These are phyloP conservation scores for Trichoderma orchidacearum DNA, from an alignment of 495 filamentous ascomycete species.

Conservation along the genomic window DNA sequence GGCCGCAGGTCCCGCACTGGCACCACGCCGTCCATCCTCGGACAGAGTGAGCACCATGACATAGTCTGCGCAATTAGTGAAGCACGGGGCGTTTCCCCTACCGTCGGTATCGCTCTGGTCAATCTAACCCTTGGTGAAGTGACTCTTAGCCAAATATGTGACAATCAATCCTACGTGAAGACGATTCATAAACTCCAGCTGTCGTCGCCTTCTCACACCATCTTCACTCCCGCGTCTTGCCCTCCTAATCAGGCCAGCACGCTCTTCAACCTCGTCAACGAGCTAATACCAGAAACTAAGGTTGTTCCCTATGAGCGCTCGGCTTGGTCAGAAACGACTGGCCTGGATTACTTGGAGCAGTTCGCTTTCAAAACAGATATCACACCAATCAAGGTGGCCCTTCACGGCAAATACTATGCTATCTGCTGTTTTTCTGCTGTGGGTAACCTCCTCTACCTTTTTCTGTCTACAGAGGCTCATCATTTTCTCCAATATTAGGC, in stretches of 20 bases:
- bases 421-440: constrained; percentile 83
- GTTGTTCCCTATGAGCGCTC: constrained; percentile 62
- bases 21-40: constrained; percentile 39
- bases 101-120: constrained; percentile 80
- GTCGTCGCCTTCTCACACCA: constrained; percentile 60
- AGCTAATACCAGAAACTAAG: constrained; percentile 43
- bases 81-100: constrained; percentile 69
- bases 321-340: constrained; percentile 76
- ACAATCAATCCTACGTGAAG: constrained; percentile 75
- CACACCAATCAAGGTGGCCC: constrained; percentile 61
- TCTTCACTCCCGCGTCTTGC: constrained; percentile 57
- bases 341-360: constrained; percentile 64
- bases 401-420: constrained; percentile 80
- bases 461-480: not conserved
- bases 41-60: constrained; percentile 45
- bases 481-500: constrained; percentile 32
- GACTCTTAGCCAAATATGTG: constrained; percentile 79
- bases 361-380: constrained; percentile 66
- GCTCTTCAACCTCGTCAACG: constrained; percentile 59
- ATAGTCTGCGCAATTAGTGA: constrained; percentile 89
- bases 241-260: constrained; percentile 52
- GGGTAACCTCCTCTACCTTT: constrained; percentile 14
- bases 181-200: constrained; percentile 73
- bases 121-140: constrained; percentile 73
- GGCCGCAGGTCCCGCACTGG: constrained; percentile 47